Evolutionary conservation across 495 filamentous ascomycete genomes (phyloP).

Genomic region (Oidiodendron maius): DNA sequence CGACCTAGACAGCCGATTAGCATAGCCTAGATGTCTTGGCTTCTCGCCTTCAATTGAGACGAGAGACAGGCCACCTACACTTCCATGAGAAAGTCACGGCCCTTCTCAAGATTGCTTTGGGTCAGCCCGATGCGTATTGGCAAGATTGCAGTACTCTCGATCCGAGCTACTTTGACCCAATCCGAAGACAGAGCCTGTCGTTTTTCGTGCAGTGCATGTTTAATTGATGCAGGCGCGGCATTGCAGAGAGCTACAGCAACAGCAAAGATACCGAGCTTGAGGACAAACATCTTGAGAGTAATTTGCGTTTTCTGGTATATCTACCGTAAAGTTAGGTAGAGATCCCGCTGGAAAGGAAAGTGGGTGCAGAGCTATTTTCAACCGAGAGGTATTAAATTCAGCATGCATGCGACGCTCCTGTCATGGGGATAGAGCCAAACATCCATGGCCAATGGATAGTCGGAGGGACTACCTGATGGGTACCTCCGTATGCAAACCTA

Average conservation of each 20-base stretch:
- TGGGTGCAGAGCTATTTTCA: neutral
- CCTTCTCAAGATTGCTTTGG: constrained; percentile 43
- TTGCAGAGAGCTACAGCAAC: constrained; percentile 26
- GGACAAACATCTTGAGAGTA: constrained; percentile 6
- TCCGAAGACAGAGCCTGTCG: constrained; percentile 24
- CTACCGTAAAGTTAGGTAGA: neutral
- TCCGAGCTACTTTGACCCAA: constrained; percentile 17
- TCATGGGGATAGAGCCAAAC: too few species aligned
- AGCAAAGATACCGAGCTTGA: constrained; percentile 6
- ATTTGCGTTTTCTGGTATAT: too few species aligned
- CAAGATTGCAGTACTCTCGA: constrained; percentile 21
- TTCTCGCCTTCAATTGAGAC: neutral
- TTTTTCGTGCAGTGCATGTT: constrained; percentile 36
- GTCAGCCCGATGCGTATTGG: constrained; percentile 46
- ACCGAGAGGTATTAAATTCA: neutral
- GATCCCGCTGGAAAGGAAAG: neutral
- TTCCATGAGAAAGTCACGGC: constrained; percentile 46
- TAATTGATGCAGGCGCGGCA: constrained; percentile 27
- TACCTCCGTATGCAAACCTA: neutral
- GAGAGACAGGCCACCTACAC: constrained; percentile 27
- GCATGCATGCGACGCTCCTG: neutral
- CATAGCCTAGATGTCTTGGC: neutral
- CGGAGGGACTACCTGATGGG: neutral
- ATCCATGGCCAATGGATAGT: neutral
- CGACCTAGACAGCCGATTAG: constrained; percentile 8